A percentile compares a stretch with the other conserved stretches of the same genome.
Conservation (phyloP, 495 filamentous ascomycete species). For the Parmelia sp. region DNA sequence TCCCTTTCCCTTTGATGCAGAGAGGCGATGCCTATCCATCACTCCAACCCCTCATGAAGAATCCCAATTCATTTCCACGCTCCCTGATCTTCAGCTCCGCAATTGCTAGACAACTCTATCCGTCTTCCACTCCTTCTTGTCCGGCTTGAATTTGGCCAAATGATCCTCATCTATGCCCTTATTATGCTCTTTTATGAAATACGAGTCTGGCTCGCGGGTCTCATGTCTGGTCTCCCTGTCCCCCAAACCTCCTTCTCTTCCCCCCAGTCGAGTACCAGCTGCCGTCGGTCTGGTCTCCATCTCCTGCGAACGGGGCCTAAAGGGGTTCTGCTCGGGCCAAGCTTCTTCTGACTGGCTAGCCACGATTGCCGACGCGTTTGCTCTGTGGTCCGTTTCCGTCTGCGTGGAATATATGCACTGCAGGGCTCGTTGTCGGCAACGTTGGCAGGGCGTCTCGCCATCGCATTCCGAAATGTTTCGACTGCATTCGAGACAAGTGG, state of each 20-base stretch:
- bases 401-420: not conserved
- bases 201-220: conserved; percentile 4
- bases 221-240: not conserved
- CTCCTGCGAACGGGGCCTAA: not conserved
- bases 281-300: not conserved
- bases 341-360: conserved; percentile 1
- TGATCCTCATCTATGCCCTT: conserved; percentile 7
- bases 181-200: conserved; percentile 1
- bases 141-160: conserved; percentile 2
- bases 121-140: conserved; percentile 3
- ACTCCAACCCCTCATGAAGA: not conserved
- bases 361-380: not conserved
- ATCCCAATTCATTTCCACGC: not conserved
- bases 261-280: not conserved
- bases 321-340: not conserved
- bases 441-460: conserved; percentile 3
- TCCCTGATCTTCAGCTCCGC: not conserved
- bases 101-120: not conserved
- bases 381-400: not conserved
- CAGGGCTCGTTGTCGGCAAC: not conserved
- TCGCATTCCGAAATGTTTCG: not conserved
- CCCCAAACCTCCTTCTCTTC: not conserved
- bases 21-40: not conserved
- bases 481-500: conserved; percentile 1
- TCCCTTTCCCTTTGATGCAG: not conserved